These are phyloP conservation scores for Termitomyces sp. DNA, from an alignment of 768 basidiomycete genomes.

Conservation along the genomic window DNA sequence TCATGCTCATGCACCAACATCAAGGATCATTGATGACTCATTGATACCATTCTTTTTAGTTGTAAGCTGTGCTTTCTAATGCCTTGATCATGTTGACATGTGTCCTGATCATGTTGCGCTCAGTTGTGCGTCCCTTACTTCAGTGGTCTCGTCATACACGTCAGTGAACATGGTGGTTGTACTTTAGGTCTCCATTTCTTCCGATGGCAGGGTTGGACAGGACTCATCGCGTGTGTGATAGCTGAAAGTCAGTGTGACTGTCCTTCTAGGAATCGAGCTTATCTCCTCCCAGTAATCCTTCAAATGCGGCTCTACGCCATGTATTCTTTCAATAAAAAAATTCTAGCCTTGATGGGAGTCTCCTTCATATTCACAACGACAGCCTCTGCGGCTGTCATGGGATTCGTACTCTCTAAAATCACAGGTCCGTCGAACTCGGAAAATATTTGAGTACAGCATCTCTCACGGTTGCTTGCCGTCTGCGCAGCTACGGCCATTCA, in stretches of 20 bases:
- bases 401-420: slow-evolving; percentile 31
- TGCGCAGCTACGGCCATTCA: slow-evolving; percentile 12
- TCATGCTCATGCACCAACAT: background rate
- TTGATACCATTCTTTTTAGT: slow-evolving; percentile 6
- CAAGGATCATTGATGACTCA: background rate
- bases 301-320: slow-evolving; percentile 62
- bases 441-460: background rate
- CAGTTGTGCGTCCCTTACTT: slow-evolving; percentile 21
- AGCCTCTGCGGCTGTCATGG: slow-evolving; percentile 44
- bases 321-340: slow-evolving; percentile 46
- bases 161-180: background rate
- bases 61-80: slow-evolving; percentile 9
- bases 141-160: background rate
- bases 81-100: background rate
- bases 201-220: slow-evolving; percentile 60
- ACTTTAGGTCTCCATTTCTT: slow-evolving; percentile 38
- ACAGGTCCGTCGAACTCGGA: slow-evolving; percentile 25
- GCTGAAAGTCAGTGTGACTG: slow-evolving; percentile 39
- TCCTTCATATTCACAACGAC: slow-evolving; percentile 34
- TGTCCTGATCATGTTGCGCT: background rate
- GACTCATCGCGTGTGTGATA: slow-evolving; percentile 45
- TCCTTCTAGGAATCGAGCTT: background rate
- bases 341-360: slow-evolving; percentile 40
- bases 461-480: background rate
- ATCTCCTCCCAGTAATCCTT: slow-evolving; percentile 38